A percentile compares a stretch with the other conserved stretches of the same genome.
phyloP scores from a whole-genome alignment of 2,329 filamentous ascomycete genomes.

The Biscogniauxia sp. region DNA sequence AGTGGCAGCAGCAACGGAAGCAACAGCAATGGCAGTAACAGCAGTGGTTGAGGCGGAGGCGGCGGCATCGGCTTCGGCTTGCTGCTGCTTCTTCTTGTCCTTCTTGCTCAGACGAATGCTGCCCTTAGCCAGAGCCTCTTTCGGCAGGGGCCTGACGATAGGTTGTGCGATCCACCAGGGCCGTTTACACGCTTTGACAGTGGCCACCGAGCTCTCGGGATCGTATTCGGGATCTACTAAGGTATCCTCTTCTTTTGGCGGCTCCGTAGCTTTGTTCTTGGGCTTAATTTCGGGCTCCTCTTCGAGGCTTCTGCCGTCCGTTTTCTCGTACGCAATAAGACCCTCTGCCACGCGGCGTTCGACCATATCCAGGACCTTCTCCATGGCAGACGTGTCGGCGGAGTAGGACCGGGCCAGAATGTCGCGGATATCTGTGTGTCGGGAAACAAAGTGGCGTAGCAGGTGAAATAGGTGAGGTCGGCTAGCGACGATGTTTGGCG shows the following conservation, averaged over 20 bases:
- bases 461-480: conserved; percentile 94
- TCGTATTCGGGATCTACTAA: conserved; percentile 34
- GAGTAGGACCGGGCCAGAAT: conserved; percentile 67
- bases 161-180: conserved; percentile 92
- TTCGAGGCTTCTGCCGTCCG: conserved; percentile 46
- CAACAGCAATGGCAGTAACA: neutral
- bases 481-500: conserved; percentile 72
- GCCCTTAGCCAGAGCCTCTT: conserved; percentile 81
- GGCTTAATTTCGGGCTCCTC: conserved; percentile 34
- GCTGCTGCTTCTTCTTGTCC: conserved; percentile 45
- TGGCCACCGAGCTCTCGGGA: conserved; percentile 60
- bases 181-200: conserved; percentile 70
- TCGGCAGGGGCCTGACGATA: conserved; percentile 80
- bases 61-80: conserved; percentile 27
- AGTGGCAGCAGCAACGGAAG: too few relatives aligned
- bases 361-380: conserved; percentile 71
- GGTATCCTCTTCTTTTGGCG: conserved; percentile 29
- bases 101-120: conserved; percentile 75
- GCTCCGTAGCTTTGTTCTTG: conserved; percentile 19
- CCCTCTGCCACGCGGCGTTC: conserved; percentile 73
- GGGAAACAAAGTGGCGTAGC: conserved; percentile 74
- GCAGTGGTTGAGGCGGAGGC: conserved; percentile 13
- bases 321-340: conserved; percentile 63
- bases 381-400: conserved; percentile 73
- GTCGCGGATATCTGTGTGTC: conserved; percentile 81